These are phyloP conservation scores for Lachancea sp. DNA, from an alignment of 805 yeast genomes.

Conservation along the genomic window DNA sequence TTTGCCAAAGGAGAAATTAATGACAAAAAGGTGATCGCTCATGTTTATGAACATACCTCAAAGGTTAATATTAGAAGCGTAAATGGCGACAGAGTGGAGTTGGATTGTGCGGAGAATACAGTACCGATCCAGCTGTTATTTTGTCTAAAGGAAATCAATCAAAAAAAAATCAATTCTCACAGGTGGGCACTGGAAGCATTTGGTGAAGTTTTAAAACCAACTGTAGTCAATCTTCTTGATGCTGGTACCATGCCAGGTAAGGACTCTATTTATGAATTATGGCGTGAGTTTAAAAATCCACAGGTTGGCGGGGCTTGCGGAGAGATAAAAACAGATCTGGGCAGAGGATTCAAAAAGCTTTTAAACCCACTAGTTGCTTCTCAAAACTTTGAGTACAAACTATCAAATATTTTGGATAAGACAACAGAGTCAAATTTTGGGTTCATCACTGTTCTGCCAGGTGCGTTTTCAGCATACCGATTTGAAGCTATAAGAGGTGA, in stretches of 20 bases:
- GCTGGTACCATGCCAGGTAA: conserved; percentile 91
- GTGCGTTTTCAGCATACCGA: conserved; percentile 94
- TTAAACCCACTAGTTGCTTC: conserved; percentile 90
- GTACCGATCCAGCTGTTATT: conserved; percentile 85
- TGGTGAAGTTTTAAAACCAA: conserved; percentile 75
- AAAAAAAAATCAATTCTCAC: conserved; percentile 88
- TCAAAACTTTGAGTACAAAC: conserved; percentile 94
- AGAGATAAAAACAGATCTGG: conserved; percentile 83
- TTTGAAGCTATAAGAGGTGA: conserved; percentile 75
- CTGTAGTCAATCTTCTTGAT: conserved; percentile 76
- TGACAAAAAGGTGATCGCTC: conserved; percentile 74
- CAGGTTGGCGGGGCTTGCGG: conserved; percentile 98
- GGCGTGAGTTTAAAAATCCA: conserved; percentile 77
- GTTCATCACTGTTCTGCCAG: conserved; percentile 88
- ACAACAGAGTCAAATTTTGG: conserved; percentile 96
- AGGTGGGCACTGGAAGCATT: conserved; percentile 96
- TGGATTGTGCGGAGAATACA: conserved; percentile 42
- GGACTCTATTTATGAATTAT: conserved; percentile 77
- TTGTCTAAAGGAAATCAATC: conserved; percentile 84
- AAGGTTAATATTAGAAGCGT: conserved; percentile 77
- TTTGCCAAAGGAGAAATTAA: conserved; percentile 89
- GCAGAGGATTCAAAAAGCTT: conserved; percentile 48
- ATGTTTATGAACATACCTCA: conserved; percentile 89
- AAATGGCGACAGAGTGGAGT: conserved; percentile 54
- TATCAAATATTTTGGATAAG: conserved; percentile 89